Percentiles rank a stretch among this genome's conserved stretches.
These are phyloP conservation scores for Exserohilum rostratum DNA, from an alignment of 2,329 filamentous ascomycete genomes.

Conservation along the genomic window DNA sequence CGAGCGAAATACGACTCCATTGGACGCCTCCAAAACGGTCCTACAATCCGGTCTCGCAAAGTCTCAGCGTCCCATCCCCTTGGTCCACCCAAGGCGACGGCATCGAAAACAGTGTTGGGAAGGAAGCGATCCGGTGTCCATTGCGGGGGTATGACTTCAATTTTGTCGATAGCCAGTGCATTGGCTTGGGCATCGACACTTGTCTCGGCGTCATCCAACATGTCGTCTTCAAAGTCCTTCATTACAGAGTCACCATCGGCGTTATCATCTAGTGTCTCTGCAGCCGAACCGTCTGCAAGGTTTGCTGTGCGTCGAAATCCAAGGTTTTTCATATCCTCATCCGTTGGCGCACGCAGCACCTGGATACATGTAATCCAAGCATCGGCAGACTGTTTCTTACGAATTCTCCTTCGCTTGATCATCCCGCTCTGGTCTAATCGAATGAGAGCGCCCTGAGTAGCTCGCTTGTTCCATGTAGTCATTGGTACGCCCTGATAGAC, in stretches of 20 bases:
- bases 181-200: conserved; percentile 28
- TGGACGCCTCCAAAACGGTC: conserved; percentile 60
- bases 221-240: conserved; percentile 41
- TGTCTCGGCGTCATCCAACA: conserved; percentile 28
- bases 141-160: conserved; percentile 51
- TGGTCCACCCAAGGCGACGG: conserved; percentile 55
- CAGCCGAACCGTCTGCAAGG: conserved; percentile 13
- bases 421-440: conserved; percentile 50
- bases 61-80: conserved; percentile 58
- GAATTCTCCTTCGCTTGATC: conserved; percentile 47
- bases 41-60: conserved; percentile 50
- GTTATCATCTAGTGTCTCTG: conserved; percentile 39
- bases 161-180: conserved; percentile 21
- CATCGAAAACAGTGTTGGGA: conserved; percentile 59
- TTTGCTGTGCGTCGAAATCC: conserved; percentile 33
- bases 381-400: conserved; percentile 32
- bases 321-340: conserved; percentile 43
- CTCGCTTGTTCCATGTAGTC: conserved; percentile 47
- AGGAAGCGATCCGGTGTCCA: conserved; percentile 62
- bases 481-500: conserved; percentile 35
- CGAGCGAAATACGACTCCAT: conserved; percentile 60
- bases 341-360: conserved; percentile 47
- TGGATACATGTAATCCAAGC: conserved; percentile 49
- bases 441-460: conserved; percentile 47
- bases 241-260: conserved; percentile 38